Conservation (phyloP, 371 early-diverging fungal species). For the Apophysomyces trapeziformis region DNA sequence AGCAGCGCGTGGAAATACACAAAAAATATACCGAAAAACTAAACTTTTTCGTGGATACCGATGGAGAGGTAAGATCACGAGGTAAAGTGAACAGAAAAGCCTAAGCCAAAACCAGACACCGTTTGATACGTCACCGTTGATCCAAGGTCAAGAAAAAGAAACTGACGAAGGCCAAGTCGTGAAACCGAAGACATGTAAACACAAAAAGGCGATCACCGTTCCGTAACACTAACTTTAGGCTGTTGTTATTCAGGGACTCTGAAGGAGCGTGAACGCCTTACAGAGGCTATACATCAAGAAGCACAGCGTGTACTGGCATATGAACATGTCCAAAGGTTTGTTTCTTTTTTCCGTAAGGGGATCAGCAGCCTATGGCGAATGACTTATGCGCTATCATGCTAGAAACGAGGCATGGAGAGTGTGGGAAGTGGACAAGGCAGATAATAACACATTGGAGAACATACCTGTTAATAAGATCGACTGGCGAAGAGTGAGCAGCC, state of each 20-base stretch:
- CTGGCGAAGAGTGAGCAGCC: conserved; percentile 69
- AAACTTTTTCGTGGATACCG: conserved; percentile 21
- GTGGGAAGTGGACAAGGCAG: conserved; percentile 53
- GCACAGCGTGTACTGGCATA: conserved; percentile 28
- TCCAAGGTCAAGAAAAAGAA: background rate
- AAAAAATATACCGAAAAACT: conserved; percentile 14
- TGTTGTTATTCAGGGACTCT: conserved; percentile 26
- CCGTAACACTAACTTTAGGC: background rate
- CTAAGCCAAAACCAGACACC: background rate
- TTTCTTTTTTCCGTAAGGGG: too few relatives aligned
- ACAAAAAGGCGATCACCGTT: background rate
- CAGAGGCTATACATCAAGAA: conserved; percentile 31
- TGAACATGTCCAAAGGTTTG: conserved; percentile 28
- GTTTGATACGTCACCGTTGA: background rate
- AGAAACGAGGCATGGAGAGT: conserved; percentile 37
- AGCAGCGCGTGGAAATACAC: conserved; percentile 14
- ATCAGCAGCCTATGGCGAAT: too few relatives aligned
- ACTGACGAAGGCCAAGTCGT: background rate
- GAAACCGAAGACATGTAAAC: conserved; percentile 3
- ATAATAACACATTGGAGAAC: conserved; percentile 52
- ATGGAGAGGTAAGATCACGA: conserved; percentile 16
- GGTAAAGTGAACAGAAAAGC: background rate
- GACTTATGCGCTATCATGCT: background rate
- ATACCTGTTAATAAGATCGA: conserved; percentile 66
- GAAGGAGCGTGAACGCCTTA: conserved; percentile 29